Evolutionary conservation across 768 basidiomycete genomes (phyloP).

Genomic region (Suillus placidus): DNA sequence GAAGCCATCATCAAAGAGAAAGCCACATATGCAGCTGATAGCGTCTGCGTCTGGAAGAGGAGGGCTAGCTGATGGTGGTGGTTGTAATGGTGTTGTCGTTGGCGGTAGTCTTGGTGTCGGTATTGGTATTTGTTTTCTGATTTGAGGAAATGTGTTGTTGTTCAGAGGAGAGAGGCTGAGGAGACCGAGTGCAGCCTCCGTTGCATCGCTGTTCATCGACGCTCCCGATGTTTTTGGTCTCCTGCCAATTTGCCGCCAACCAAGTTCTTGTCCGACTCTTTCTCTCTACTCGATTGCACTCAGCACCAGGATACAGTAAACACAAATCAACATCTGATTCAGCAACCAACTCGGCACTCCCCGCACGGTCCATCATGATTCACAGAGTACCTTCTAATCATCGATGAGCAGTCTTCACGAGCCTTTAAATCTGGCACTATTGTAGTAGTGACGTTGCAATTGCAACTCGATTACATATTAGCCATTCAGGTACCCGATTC

Average conservation of each 20-base stretch:
- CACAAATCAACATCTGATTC: not conserved
- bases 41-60: conserved; percentile 43
- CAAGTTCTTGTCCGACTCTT: conserved; percentile 3
- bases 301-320: conserved; percentile 8
- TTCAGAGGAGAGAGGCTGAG: conserved; percentile 49
- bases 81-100: conserved; percentile 18
- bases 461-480: conserved; percentile 2
- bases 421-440: not conserved
- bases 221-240: not conserved
- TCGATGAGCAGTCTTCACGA: not conserved
- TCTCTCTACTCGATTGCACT: not conserved
- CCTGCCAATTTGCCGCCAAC: conserved; percentile 3
- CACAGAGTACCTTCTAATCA: not conserved
- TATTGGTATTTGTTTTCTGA: conserved; percentile 35
- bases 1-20: conserved; percentile 77
- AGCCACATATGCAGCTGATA: conserved; percentile 76
- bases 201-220: conserved; percentile 56
- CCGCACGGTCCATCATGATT: not conserved
- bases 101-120: conserved; percentile 14
- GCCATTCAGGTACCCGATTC: conserved; percentile 1
- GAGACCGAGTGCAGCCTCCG: conserved; percentile 61
- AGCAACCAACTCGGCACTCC: conserved; percentile 5
- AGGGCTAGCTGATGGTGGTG: conserved; percentile 14
- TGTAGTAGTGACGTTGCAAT: not conserved
- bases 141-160: conserved; percentile 43